Evolutionary conservation across 2,329 filamentous ascomycete species (phyloP), one percentile per base, ranked within the genome.

Genomic region (Ophiostoma pallidulum): DNA sequence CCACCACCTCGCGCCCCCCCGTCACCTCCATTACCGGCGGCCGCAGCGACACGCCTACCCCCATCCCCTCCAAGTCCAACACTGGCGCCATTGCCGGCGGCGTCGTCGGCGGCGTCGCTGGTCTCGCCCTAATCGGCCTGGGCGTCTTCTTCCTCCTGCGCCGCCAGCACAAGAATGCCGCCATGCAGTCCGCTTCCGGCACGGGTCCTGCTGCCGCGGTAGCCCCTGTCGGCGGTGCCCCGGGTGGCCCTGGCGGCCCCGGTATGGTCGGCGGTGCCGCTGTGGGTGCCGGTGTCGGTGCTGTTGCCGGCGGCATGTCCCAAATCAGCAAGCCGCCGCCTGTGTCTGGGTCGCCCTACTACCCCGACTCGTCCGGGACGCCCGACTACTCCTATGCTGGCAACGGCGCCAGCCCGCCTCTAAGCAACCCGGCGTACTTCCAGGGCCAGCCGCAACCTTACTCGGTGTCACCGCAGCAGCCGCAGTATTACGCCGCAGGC

Each of bases 61-160:
- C 41, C 2, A 13, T 8, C 4, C 4, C 26, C 26, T 46, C 45
- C 16, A 48, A 43, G 37, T 33, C 38, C 39, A 54, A 52, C 41
- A 45, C 56, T 7, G 62, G 59, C 26, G 51, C 63, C 42, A 64
- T 65, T 36, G 59, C 58, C 2, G 63, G 63, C 36, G 62, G 62
- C 32, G 59, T 58, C 9, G 60, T 65, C 4, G 63, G 62, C 48
- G 62, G 62, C 20, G 53, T 63, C 1, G 62, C 47, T 19, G 62
- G 51, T 10, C 36, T 66, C 16, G 62, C 53, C 18, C 16, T 53
- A 7, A 28, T 53, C 13, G 50, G 12, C n/a, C 37, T 59, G 18
- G 57, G 47, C 37, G 51, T 59, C 45, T 57, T 60, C 48, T 54
- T 60, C 38, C 32, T 66, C 18, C 46, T 60, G 40, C 62, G 59